phyloP scores from a whole-genome alignment of 2,329 filamentous ascomycete species.

The Alternaria incomplexa region DNA sequence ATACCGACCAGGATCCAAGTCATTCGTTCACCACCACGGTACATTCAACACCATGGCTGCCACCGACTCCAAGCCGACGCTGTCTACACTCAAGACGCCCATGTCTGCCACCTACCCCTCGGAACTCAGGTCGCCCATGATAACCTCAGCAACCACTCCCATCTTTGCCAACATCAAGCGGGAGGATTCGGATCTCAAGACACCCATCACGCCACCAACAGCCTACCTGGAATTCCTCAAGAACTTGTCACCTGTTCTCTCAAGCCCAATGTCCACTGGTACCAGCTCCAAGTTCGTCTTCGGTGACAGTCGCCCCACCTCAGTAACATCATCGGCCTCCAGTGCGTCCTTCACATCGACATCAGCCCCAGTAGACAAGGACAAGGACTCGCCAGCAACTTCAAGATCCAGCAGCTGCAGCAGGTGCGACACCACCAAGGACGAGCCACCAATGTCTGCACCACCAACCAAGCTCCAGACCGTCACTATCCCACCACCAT shows the following conservation, averaged over 20 bases:
- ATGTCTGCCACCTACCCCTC: slow-evolving; percentile 65
- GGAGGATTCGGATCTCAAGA: slow-evolving; percentile 67
- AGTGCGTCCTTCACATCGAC: slow-evolving; percentile 46
- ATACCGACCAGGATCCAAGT: slow-evolving; percentile 29
- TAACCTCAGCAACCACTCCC: slow-evolving; percentile 51
- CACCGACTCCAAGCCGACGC: slow-evolving; percentile 49
- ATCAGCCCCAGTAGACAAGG: slow-evolving; percentile 39
- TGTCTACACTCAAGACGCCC: slow-evolving; percentile 59
- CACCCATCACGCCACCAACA: slow-evolving; percentile 86
- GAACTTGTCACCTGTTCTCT: slow-evolving; percentile 72
- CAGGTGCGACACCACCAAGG: slow-evolving; percentile 41
- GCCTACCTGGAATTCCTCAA: slow-evolving; percentile 95
- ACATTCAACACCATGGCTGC: slow-evolving; percentile 44
- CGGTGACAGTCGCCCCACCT: slow-evolving; percentile 49
- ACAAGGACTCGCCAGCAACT: slow-evolving; percentile 36
- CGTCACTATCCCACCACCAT: slow-evolving; percentile 65
- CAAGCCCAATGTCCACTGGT: slow-evolving; percentile 69
- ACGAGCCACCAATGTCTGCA: slow-evolving; percentile 50
- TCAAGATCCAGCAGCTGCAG: slow-evolving; percentile 49
- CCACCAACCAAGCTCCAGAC: slow-evolving; percentile 56
- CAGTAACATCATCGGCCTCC: slow-evolving; percentile 46
- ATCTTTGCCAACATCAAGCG: slow-evolving; percentile 67
- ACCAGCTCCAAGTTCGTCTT: slow-evolving; percentile 61
- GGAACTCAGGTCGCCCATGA: slow-evolving; percentile 68
- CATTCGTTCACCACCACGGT: slow-evolving; percentile 33